Conservation (phyloP, 306 rosid species). For the Cicer cuneatum region DNA sequence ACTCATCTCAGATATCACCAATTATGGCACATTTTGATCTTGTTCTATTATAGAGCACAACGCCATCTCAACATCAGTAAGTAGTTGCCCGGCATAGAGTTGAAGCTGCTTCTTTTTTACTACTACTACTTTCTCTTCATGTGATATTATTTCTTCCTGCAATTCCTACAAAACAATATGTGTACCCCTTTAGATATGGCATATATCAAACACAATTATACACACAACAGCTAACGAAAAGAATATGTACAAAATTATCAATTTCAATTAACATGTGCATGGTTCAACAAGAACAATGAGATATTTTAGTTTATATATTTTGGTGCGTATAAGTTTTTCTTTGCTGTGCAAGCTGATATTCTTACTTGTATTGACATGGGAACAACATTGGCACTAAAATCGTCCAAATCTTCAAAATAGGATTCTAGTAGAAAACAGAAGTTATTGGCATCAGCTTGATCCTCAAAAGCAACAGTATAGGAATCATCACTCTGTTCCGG, state of each 20-base stretch:
- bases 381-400: conserved; percentile 64
- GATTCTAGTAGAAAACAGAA: conserved; percentile 77
- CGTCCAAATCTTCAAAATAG: conserved; percentile 70
- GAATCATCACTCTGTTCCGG: conserved; percentile 52
- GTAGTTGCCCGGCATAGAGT: conserved; percentile 87
- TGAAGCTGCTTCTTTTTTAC: conserved; percentile 81
- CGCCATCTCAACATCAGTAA: conserved; percentile 80
- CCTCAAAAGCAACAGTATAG: conserved; percentile 79
- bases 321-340: neutral
- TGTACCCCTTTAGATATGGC: neutral
- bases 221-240: conserved; percentile 24
- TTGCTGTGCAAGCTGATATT: conserved; percentile 30
- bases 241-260: conserved; percentile 14
- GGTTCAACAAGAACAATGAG: conserved; percentile 2
- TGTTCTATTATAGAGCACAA: conserved; percentile 60
- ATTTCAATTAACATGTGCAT: conserved; percentile 38
- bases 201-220: conserved; percentile 19
- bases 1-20: conserved; percentile 10
- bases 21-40: conserved; percentile 46
- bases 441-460: conserved; percentile 74
- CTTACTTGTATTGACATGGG: conserved; percentile 75
- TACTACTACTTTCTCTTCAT: conserved; percentile 60
- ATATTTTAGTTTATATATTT: conserved; percentile 18
- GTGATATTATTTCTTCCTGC: conserved; percentile 57
- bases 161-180: conserved; percentile 67